Evolutionary conservation across 352 stramenopile species (phyloP).

Genomic region (Phytophthora litchii): DNA sequence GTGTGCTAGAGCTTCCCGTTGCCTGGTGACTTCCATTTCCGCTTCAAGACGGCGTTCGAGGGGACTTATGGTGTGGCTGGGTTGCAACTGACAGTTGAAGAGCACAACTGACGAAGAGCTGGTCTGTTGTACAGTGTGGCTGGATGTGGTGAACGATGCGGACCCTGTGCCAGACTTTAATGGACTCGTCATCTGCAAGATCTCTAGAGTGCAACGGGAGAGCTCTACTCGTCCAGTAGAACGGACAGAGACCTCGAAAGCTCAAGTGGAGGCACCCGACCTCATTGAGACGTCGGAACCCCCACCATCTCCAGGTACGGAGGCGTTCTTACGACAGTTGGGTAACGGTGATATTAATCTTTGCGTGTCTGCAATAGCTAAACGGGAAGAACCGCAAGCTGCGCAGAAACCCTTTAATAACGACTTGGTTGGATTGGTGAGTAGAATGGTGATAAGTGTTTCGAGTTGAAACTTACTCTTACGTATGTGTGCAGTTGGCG

Average conservation of each 20-base stretch:
- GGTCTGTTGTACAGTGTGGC: slow-evolving; percentile 65
- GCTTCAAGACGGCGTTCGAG: slow-evolving; percentile 88
- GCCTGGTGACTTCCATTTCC: slow-evolving; percentile 84
- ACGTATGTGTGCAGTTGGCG: slow-evolving; percentile 54
- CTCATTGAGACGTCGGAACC: slow-evolving; percentile 76
- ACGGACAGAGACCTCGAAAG: slow-evolving; percentile 37
- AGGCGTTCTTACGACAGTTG: background rate
- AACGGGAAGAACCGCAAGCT: slow-evolving; percentile 52
- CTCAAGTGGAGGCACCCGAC: slow-evolving; percentile 51
- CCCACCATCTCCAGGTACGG: slow-evolving; percentile 32
- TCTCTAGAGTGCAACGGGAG: slow-evolving; percentile 67
- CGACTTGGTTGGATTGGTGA: slow-evolving; percentile 80
- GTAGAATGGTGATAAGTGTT: slow-evolving; percentile 6
- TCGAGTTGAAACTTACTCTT: slow-evolving; percentile 8
- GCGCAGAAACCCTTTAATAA: slow-evolving; percentile 77
- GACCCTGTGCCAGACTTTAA: slow-evolving; percentile 84
- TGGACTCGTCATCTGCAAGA: slow-evolving; percentile 81
- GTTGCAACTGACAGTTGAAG: slow-evolving; percentile 8
- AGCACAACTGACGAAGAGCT: slow-evolving; percentile 18
- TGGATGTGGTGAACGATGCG: slow-evolving; percentile 75
- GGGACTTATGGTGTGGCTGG: slow-evolving; percentile 71
- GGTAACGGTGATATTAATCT: background rate
- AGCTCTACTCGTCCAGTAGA: slow-evolving; percentile 48
- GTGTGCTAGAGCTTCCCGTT: slow-evolving; percentile 67
- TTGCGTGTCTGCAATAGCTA: slow-evolving; percentile 34